These are phyloP conservation scores for Fusarium compactum DNA, from an alignment of 2,329 filamentous ascomycete species.

Conservation along the genomic window DNA sequence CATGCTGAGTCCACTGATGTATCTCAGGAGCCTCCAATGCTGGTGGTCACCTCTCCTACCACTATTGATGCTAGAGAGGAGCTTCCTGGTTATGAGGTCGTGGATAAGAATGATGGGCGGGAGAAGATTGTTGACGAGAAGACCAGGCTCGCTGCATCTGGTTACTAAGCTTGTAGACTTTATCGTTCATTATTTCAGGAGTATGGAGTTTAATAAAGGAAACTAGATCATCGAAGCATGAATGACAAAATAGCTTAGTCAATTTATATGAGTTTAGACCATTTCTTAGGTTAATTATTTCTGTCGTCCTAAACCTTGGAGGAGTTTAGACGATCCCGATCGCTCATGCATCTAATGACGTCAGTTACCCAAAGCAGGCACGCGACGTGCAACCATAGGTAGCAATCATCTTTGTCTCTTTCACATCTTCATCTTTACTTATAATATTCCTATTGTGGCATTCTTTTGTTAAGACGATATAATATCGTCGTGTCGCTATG, in stretches of 20 bases:
- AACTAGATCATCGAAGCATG: too few relatives aligned
- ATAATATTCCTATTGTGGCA: background rate
- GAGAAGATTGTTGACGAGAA: slow-evolving; percentile 44
- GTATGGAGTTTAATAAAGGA: background rate
- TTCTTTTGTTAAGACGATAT: background rate
- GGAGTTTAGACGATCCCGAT: background rate
- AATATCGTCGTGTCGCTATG: slow-evolving; percentile 28
- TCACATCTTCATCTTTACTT: background rate
- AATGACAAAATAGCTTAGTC: too few relatives aligned
- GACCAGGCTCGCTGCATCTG: slow-evolving; percentile 44
- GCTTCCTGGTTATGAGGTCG: slow-evolving; percentile 31
- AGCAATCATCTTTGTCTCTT: background rate
- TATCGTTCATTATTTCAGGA: background rate
- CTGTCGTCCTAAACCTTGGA: too few relatives aligned
- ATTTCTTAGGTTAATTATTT: too few relatives aligned
- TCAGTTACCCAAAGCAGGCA: slow-evolving; percentile 29
- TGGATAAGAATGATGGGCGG: slow-evolving; percentile 6
- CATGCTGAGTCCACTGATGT: slow-evolving; percentile 30
- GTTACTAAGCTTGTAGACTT: slow-evolving; percentile 16
- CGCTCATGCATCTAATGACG: background rate
- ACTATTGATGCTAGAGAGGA: slow-evolving; percentile 35
- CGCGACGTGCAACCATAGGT: slow-evolving; percentile 17
- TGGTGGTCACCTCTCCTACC: background rate
- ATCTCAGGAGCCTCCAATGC: background rate
- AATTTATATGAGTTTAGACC: too few relatives aligned